Base-by-base conservation (phyloP, 768 basidiomycete genomes). In the Mycena polygramma region DNA sequence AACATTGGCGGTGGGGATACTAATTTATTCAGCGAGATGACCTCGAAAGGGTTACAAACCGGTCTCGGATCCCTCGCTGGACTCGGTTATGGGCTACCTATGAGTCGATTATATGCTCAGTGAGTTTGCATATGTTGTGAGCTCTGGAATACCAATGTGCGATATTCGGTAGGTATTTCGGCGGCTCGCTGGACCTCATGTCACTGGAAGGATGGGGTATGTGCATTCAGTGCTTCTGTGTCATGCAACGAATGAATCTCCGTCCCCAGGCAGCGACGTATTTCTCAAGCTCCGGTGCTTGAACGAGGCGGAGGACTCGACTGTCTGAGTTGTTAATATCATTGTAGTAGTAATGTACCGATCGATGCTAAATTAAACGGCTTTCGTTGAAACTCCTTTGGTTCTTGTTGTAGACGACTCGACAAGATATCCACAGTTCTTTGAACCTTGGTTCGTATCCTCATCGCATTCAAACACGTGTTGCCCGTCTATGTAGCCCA, bases 41-140 rank as follows among this genome's bases (percentile, higher is more conserved):
- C 93, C 4, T 88, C 89, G 0, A 91, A 92, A 75, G 92, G 93
- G 9, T 74, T 96, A 48, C 92, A 94, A 77, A 90, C 89, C 11
- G 94, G 93, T 17, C 82, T 96, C 76, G 95, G 95, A n/a, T 94
- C 94, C 4, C 93, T 97, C 66, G 95, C 95, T 9, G 95, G 95
- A 0, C 80, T 97, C 37, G 95, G 95, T 2, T 97, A 96, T 72
- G 95, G 95, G 1, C 81, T 94, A 62, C 93, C 92, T 14, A 93
- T 94, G 93, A 93, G 92, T 78, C 86, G 85, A 66, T 78, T 94
- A 57, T 93, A 93, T 74, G 90, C 92, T 19, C 89, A 83, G 87
- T 90, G 69, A 43, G n/a, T 57, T 73, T 74, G 36, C 6, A 4
- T 76, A 7, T 69, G 20, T 51, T 51, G 22, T 26, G 22, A 52